Percentiles rank a stretch among this genome's conserved stretches.
Evolutionary conservation across 768 basidiomycete species (phyloP).

Genomic region (Multifurca ochricompacta): DNA sequence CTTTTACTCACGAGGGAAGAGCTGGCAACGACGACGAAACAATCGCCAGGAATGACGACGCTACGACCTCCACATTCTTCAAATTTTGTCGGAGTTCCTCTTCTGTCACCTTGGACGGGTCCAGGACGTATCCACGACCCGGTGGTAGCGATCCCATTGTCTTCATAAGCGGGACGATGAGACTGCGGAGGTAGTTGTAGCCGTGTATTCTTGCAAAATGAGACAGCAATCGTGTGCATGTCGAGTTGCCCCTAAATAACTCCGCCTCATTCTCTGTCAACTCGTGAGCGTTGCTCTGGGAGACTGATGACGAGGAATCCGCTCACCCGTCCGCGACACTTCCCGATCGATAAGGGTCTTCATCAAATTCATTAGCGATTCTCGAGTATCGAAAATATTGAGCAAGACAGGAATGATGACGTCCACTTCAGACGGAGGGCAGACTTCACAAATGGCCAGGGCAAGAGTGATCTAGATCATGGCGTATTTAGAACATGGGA

Average conservation of each 20-base stretch:
- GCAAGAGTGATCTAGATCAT: slow-evolving; percentile 59
- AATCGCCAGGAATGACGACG: slow-evolving; percentile 66
- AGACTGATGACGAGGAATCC: not conserved
- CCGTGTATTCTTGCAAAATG: slow-evolving; percentile 86
- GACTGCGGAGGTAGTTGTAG: slow-evolving; percentile 79
- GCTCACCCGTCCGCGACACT: slow-evolving; percentile 63
- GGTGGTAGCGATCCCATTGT: slow-evolving; percentile 65
- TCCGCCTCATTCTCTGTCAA: slow-evolving; percentile 64
- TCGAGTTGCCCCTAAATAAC: slow-evolving; percentile 85
- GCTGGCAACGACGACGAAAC: slow-evolving; percentile 62
- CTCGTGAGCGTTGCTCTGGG: not conserved
- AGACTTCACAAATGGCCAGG: slow-evolving; percentile 81
- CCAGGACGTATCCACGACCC: slow-evolving; percentile 71
- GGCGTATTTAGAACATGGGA: not conserved
- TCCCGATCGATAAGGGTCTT: slow-evolving; percentile 84
- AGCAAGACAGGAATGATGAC: slow-evolving; percentile 80
- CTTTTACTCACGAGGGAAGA: slow-evolving; percentile 59
- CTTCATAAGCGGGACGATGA: slow-evolving; percentile 71
- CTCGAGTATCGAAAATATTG: slow-evolving; percentile 76
- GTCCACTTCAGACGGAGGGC: slow-evolving; percentile 71
- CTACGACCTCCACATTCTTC: slow-evolving; percentile 62
- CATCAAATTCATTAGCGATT: slow-evolving; percentile 62
- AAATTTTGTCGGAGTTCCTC: slow-evolving; percentile 63
- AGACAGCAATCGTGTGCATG: slow-evolving; percentile 79
- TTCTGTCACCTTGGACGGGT: slow-evolving; percentile 51